Percentiles rank a stretch among this genome's conserved stretches.
phyloP scores from a whole-genome alignment of 2,329 filamentous ascomycete species.

The Penicillium fuscoglaucum region DNA sequence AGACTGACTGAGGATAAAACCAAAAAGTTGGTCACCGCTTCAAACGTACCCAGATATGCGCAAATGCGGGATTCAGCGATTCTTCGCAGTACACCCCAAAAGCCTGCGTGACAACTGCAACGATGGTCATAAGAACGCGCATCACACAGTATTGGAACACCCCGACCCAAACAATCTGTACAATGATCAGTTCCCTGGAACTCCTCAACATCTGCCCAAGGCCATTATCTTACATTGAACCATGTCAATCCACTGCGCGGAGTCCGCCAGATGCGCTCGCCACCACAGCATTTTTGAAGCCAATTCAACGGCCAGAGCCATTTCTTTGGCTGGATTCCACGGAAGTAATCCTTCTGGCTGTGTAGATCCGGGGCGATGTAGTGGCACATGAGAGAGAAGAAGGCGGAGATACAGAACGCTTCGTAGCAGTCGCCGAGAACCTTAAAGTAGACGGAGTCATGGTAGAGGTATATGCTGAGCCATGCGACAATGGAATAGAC shows the following conservation, averaged over 20 bases:
- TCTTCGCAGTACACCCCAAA: slow-evolving; percentile 73
- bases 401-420: slow-evolving; percentile 80
- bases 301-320: slow-evolving; percentile 75
- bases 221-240: slow-evolving; percentile 53
- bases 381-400: slow-evolving; percentile 56
- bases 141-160: slow-evolving; percentile 87
- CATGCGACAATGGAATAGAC: slow-evolving; percentile 73
- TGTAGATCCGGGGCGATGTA: slow-evolving; percentile 64
- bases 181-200: slow-evolving; percentile 3
- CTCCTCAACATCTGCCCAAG: neutral
- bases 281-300: slow-evolving; percentile 68
- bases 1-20: neutral
- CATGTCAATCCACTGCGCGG: slow-evolving; percentile 78
- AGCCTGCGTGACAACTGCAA: slow-evolving; percentile 71
- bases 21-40: neutral
- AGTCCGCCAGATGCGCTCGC: slow-evolving; percentile 64
- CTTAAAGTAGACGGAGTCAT: slow-evolving; percentile 75
- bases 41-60: slow-evolving; percentile 72
- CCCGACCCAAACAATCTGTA: slow-evolving; percentile 64
- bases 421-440: slow-evolving; percentile 82
- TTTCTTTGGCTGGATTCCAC: slow-evolving; percentile 62
- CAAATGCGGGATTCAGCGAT: slow-evolving; percentile 73
- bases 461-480: slow-evolving; percentile 71
- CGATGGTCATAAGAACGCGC: slow-evolving; percentile 74
- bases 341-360: slow-evolving; percentile 77